Percentiles rank a stretch among this genome's conserved stretches.
phyloP scores from a whole-genome alignment of 345 rosid species.

The Bruguiera parviflora region DNA sequence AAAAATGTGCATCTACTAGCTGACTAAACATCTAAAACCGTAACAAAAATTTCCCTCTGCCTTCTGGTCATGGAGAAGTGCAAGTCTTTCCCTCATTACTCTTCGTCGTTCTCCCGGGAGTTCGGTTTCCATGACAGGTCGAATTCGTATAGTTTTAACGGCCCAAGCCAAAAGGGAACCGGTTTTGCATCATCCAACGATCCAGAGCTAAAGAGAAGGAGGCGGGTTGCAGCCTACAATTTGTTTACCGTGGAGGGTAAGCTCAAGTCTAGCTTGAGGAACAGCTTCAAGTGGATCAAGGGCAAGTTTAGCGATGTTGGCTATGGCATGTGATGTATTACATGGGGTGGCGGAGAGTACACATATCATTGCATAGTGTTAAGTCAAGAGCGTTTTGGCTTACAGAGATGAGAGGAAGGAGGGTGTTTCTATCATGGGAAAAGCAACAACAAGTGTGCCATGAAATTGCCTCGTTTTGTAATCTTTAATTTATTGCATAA shows the following conservation, averaged over 20 bases:
- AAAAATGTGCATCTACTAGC: neutral
- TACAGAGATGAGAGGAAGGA: neutral
- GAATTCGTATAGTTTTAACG: constrained; percentile 71
- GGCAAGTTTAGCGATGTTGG: constrained; percentile 55
- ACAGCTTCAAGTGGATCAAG: constrained; percentile 95
- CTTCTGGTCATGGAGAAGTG: constrained; percentile 58
- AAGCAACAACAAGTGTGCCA: neutral
- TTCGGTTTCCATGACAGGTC: constrained; percentile 44
- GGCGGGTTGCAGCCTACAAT: constrained; percentile 81
- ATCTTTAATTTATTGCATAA: no score
- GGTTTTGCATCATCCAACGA: constrained; percentile 49
- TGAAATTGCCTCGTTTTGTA: neutral
- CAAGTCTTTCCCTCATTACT: constrained; percentile 70
- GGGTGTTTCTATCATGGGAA: neutral
- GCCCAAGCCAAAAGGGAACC: constrained; percentile 45
- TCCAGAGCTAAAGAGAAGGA: constrained; percentile 85
- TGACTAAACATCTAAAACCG: neutral
- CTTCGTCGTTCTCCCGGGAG: constrained; percentile 58
- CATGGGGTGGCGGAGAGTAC: neutral
- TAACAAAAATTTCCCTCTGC: neutral
- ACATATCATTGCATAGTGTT: neutral
- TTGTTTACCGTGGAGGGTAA: constrained; percentile 64
- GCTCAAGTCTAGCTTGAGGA: constrained; percentile 66
- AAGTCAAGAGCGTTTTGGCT: neutral
- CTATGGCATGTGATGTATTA: constrained; percentile 27